These are phyloP conservation scores for Boletellus sp. DNA, from an alignment of 1,284 basidiomycete species.

Conservation along the genomic window DNA sequence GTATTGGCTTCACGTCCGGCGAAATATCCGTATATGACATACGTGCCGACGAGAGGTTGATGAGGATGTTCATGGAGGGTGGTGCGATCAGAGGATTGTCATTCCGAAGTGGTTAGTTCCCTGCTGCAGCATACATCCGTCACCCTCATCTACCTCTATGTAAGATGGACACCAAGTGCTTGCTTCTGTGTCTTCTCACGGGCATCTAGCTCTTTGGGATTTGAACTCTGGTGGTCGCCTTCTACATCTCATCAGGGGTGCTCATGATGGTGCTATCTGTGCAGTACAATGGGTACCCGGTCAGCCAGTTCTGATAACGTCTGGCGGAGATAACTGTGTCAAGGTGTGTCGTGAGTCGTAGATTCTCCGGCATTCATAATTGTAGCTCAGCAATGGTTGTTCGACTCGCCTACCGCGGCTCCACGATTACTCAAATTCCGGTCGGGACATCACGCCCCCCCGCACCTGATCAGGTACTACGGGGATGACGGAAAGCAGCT, in stretches of 20 bases:
- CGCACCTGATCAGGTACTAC: slow-evolving; percentile 91
- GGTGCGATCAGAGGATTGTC: slow-evolving; percentile 73
- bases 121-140: background rate
- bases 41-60: slow-evolving; percentile 82
- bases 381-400: slow-evolving; percentile 86
- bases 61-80: slow-evolving; percentile 86
- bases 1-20: slow-evolving; percentile 86
- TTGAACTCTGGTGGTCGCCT: slow-evolving; percentile 78
- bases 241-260: slow-evolving; percentile 79
- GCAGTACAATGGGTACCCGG: slow-evolving; percentile 87
- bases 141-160: slow-evolving; percentile 3
- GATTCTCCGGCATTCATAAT: slow-evolving; percentile 7
- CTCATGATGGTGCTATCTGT: slow-evolving; percentile 81
- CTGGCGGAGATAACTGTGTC: slow-evolving; percentile 89
- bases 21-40: slow-evolving; percentile 89
- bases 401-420: slow-evolving; percentile 84
- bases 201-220: slow-evolving; percentile 90
- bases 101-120: slow-evolving; percentile 78
- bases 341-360: slow-evolving; percentile 52
- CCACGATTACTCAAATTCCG: slow-evolving; percentile 90
- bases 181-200: slow-evolving; percentile 81
- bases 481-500: slow-evolving; percentile 95
- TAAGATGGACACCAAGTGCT: slow-evolving; percentile 84
- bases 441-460: slow-evolving; percentile 89
- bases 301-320: slow-evolving; percentile 84